Base-by-base conservation (phyloP, 2,329 filamentous ascomycete genomes). In the Fusarium veterinarium region DNA sequence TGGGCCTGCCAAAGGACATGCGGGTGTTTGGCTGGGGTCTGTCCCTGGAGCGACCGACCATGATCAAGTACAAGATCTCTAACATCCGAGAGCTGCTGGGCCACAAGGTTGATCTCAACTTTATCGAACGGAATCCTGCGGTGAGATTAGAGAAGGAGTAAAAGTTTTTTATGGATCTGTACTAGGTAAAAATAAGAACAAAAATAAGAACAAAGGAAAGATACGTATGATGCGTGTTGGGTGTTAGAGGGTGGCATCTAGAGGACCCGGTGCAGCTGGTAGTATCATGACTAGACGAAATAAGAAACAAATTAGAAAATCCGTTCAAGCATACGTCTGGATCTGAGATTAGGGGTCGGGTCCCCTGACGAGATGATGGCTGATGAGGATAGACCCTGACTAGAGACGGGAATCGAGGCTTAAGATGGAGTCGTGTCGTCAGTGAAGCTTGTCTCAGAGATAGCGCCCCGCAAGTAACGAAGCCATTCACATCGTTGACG, bases 1-100 rank as follows among this genome's bases (percentile, higher is more conserved):
- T 98, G 95, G 95, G 95, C 38, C 83, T 98, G 79, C 95, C 95
- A 30, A 94, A 92, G 84, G 93, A 97, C 79, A 91, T 98, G 90
- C 88, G 93, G 71, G 95, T 98, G 14, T 98, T 97, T 80, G 96
- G 96, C 38, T 98, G 95, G 89, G 96, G 96, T 41, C 84, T 99
- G 80, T 94, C 91, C 82, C 84, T 99, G 80, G 96, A 99, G 87
- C 86, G 96, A 77, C 96, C 96, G 64, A 98, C 96, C 16, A 99
- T 98, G 96, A 97, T 98, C 85, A 96, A 97, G 88, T 97, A 92
- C 81, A 90, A 88, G 78, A 94, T 94, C 69, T 93, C 90, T 79
- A 98, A 98, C 83, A 98, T 98, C 77, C 91, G 95, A 76, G 95
- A 97, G 83, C 84, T 98, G 79, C 86, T 99, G 60, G 95, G 95